phyloP scores from a whole-genome alignment of 176 grass and related monocot genomes.

The Eragrostis curvula region DNA sequence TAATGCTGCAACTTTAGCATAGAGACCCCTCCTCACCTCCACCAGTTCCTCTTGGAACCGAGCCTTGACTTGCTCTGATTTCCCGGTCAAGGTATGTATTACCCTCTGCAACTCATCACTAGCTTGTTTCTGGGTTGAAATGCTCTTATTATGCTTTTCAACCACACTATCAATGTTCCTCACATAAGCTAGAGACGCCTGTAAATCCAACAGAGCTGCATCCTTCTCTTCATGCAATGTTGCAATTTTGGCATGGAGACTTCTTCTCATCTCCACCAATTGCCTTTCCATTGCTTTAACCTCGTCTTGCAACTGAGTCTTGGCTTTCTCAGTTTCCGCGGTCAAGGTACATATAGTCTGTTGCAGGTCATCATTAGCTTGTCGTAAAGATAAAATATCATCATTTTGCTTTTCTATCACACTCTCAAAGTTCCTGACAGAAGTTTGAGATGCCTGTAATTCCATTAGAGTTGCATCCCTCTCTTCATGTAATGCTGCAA shows the following conservation, averaged over 20 bases:
- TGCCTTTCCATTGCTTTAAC: slow-evolving; percentile 36
- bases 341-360: slow-evolving; percentile 32
- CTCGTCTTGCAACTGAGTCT: slow-evolving; percentile 27
- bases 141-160: slow-evolving; percentile 43
- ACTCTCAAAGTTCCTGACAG: slow-evolving; percentile 40
- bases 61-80: slow-evolving; percentile 37
- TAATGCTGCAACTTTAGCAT: slow-evolving; percentile 36
- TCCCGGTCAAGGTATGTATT: slow-evolving; percentile 23
- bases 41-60: neutral
- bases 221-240: slow-evolving; percentile 38
- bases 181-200: slow-evolving; percentile 37
- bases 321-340: slow-evolving; percentile 37
- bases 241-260: slow-evolving; percentile 29
- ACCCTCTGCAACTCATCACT: slow-evolving; percentile 52
- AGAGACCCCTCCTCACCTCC: slow-evolving; percentile 30
- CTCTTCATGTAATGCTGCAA: slow-evolving; percentile 33
- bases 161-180: slow-evolving; percentile 46
- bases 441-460: slow-evolving; percentile 27
- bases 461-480: slow-evolving; percentile 31
- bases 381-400: slow-evolving; percentile 47
- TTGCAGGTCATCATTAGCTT: slow-evolving; percentile 42
- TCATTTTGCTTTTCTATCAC: slow-evolving; percentile 42
- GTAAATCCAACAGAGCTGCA: slow-evolving; percentile 24
- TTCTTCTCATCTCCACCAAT: slow-evolving; percentile 41
- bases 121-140: slow-evolving; percentile 47